Conservation (phyloP, 306 rosid species). For the Dalbergia oliveri region DNA sequence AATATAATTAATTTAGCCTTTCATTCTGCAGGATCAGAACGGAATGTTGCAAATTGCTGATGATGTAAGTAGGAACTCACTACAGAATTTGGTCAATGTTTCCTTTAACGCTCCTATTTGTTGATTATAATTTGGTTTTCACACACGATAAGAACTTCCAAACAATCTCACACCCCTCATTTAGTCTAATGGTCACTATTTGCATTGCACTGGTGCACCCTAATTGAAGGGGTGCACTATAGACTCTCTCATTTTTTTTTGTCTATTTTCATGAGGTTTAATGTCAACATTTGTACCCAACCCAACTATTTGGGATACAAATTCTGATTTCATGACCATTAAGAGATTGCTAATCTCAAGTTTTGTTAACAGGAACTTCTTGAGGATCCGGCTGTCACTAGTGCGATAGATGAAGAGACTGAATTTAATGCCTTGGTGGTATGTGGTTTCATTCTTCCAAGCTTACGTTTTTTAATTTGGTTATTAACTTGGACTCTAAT, state of each 20-base stretch:
- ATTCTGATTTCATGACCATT: conserved; percentile 17
- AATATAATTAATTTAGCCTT: conserved; percentile 36
- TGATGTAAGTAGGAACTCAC: conserved; percentile 71
- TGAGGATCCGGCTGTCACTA: conserved; percentile 79
- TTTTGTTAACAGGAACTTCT: conserved; percentile 76
- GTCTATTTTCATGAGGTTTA: conserved; percentile 7
- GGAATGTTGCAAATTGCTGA: conserved; percentile 85
- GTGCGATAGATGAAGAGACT: conserved; percentile 93
- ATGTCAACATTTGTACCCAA: not conserved
- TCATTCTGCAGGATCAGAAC: conserved; percentile 70
- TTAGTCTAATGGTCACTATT: conserved; percentile 7
- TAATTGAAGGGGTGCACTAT: not conserved
- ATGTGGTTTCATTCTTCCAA: conserved; percentile 50
- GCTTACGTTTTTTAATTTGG: not conserved
- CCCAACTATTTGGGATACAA: not conserved
- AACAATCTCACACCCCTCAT: conserved; percentile 8
- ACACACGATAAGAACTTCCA: not conserved
- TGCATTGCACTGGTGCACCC: conserved; percentile 2
- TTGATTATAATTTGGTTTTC: conserved; percentile 18
- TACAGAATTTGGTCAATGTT: conserved; percentile 6
- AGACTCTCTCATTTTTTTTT: not conserved
- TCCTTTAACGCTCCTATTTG: conserved; percentile 12
- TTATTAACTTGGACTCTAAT: not conserved
- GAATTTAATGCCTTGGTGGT: conserved; percentile 97
- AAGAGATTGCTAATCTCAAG: conserved; percentile 42